Percentiles rank a stretch among this genome's conserved stretches.
These are phyloP conservation scores for Garcia nutans DNA, from an alignment of 345 rosid species.

Conservation along the genomic window DNA sequence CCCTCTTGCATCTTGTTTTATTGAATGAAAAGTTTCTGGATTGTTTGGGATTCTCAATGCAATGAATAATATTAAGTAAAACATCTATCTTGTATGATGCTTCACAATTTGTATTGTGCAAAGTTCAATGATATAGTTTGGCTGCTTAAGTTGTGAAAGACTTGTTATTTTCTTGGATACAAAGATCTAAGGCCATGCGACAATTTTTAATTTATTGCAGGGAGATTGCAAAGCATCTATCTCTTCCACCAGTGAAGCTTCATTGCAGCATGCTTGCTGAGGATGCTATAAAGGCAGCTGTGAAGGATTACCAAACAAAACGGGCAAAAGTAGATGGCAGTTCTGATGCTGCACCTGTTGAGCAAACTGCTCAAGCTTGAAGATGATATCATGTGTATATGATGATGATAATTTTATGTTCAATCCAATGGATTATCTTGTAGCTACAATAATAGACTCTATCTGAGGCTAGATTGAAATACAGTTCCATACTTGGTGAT, in stretches of 20 bases:
- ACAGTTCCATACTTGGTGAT: too few relatives aligned
- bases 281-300: constrained; percentile 99
- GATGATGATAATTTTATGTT: constrained; percentile 16
- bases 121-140: not conserved
- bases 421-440: not conserved
- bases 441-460: not conserved
- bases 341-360: constrained; percentile 31
- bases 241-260: constrained; percentile 97
- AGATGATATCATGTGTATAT: constrained; percentile 1
- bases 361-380: constrained; percentile 53
- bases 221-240: constrained; percentile 91
- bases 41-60: not conserved
- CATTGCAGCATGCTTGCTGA: constrained; percentile 99
- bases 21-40: not conserved
- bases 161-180: not conserved
- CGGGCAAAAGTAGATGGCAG: constrained; percentile 38
- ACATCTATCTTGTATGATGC: not conserved
- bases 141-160: not conserved
- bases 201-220: constrained; percentile 34
- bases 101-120: not conserved
- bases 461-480: not conserved
- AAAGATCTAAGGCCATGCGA: not conserved
- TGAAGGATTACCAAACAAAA: constrained; percentile 76
- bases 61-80: not conserved
- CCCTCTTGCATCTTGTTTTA: too few relatives aligned